phyloP scores from a whole-genome alignment of 1,284 basidiomycete genomes.

The Mycena citricolor region DNA sequence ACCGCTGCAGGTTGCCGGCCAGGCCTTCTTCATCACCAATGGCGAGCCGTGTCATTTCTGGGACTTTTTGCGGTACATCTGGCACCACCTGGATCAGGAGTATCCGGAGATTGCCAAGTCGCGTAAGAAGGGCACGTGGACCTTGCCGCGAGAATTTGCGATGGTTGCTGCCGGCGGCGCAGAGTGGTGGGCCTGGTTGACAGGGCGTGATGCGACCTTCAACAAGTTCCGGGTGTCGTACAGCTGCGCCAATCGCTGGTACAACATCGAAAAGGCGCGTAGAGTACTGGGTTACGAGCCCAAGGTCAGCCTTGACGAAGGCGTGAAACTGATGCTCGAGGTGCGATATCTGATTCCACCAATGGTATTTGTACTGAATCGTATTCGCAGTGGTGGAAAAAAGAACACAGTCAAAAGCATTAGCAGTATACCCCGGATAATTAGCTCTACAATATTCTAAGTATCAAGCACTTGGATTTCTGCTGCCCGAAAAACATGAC shows the following conservation, averaged over 20 bases:
- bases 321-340: constrained; percentile 76
- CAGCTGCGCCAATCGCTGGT: constrained; percentile 76
- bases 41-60: constrained; percentile 96
- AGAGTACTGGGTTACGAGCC: constrained; percentile 93
- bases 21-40: constrained; percentile 97
- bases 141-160: constrained; percentile 69
- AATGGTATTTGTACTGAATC: no score
- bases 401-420: no score
- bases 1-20: constrained; percentile 82
- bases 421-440: no score
- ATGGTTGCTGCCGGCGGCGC: constrained; percentile 69
- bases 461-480: constrained; percentile 36
- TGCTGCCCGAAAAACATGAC: constrained; percentile 45
- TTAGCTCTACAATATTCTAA: constrained; percentile 18
- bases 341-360: no score
- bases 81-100: constrained; percentile 73
- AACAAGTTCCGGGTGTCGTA: constrained; percentile 87
- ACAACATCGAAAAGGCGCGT: constrained; percentile 95
- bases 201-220: constrained; percentile 84
- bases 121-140: constrained; percentile 36
- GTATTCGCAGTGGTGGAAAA: no score
- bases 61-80: constrained; percentile 90
- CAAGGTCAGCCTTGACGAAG: constrained; percentile 86
- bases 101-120: constrained; percentile 43
- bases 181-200: constrained; percentile 76